phyloP scores from a whole-genome alignment of 2,329 filamentous ascomycete species.

The Podosphaera xanthii region DNA sequence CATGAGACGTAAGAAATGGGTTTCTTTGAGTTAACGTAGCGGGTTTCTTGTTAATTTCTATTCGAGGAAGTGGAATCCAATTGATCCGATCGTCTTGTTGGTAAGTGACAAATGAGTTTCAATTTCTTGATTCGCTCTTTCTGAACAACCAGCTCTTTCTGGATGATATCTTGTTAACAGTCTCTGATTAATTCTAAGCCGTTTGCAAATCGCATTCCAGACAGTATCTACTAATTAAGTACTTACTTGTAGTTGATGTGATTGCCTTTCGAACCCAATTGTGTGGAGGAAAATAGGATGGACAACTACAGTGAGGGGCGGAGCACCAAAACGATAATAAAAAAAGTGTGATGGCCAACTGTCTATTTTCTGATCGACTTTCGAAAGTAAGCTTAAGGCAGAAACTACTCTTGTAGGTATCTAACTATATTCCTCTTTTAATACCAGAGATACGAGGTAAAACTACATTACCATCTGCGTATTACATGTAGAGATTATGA shows the following conservation, averaged over 20 bases:
- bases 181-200: not conserved
- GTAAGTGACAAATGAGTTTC: not conserved
- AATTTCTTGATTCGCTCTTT: not conserved
- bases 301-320: too few relatives aligned
- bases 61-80: not conserved
- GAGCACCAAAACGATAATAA: too few relatives aligned
- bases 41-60: not conserved
- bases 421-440: too few relatives aligned
- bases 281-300: not conserved
- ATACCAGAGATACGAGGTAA: too few relatives aligned
- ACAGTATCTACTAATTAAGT: not conserved
- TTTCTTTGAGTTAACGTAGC: not conserved
- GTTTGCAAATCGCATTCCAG: not conserved
- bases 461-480: too few relatives aligned
- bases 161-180: not conserved
- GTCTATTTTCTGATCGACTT: too few relatives aligned
- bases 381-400: too few relatives aligned
- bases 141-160: not conserved
- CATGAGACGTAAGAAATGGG: not conserved
- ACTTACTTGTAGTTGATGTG: not conserved
- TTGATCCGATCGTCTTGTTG: not conserved
- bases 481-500: too few relatives aligned
- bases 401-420: too few relatives aligned
- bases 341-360: too few relatives aligned
- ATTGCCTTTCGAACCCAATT: not conserved